These are phyloP conservation scores for Botryosphaeria agaves DNA, from an alignment of 2,329 filamentous ascomycete genomes.

Conservation along the genomic window DNA sequence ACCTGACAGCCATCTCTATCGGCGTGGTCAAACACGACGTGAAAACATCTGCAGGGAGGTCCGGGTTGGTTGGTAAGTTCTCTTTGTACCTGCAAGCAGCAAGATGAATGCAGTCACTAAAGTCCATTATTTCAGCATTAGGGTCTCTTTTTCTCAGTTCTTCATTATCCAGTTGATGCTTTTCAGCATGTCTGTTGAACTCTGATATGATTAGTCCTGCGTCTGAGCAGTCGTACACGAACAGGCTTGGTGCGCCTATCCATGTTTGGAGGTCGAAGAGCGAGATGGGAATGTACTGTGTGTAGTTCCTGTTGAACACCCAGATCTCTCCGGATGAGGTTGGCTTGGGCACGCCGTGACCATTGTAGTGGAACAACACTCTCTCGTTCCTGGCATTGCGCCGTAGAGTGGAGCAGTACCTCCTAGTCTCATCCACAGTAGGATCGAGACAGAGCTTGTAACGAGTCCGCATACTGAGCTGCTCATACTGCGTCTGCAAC, in stretches of 20 bases:
- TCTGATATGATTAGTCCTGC: constrained; percentile 91
- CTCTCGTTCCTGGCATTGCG: constrained; percentile 91
- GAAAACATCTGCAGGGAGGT: constrained; percentile 86
- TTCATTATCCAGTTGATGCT: constrained; percentile 78
- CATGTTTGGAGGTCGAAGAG: constrained; percentile 89
- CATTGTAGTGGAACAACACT: constrained; percentile 96
- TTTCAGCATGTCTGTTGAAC: constrained; percentile 86
- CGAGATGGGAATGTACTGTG: constrained; percentile 94
- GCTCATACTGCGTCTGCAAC: constrained; percentile 92
- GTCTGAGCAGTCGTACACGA: constrained; percentile 95
- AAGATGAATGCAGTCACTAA: constrained; percentile 79
- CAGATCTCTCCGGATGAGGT: constrained; percentile 94
- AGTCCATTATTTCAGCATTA: constrained; percentile 41
- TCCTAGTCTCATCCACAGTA: constrained; percentile 92
- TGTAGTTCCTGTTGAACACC: constrained; percentile 99
- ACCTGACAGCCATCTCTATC: constrained; percentile 92
- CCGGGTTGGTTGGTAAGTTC: constrained; percentile 84
- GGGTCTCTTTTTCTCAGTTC: constrained; percentile 63
- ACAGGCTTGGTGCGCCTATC: constrained; percentile 89
- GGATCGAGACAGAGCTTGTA: constrained; percentile 97
- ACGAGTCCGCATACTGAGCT: constrained; percentile 80
- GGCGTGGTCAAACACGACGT: constrained; percentile 91
- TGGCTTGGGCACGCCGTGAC: constrained; percentile 89
- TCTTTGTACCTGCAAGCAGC: constrained; percentile 84
- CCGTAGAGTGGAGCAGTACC: constrained; percentile 79